phyloP scores from a whole-genome alignment of 148 eudicot species.

The Amaranthus cruentus region DNA sequence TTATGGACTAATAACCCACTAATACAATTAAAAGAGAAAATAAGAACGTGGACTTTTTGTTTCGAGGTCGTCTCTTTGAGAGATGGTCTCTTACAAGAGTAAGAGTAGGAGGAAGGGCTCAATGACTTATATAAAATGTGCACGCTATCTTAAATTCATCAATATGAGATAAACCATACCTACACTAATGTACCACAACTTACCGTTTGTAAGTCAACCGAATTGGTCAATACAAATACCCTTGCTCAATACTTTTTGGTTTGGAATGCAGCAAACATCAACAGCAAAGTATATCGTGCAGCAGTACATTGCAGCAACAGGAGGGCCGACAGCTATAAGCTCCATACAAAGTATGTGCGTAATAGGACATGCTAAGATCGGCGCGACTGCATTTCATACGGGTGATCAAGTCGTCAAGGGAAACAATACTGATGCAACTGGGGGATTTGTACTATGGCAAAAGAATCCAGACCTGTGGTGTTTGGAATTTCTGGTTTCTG shows the following conservation, averaged over 20 bases:
- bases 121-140: too few relatives aligned
- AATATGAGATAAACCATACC: too few relatives aligned
- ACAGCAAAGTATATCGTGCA: constrained; percentile 91
- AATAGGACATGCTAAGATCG: constrained; percentile 65
- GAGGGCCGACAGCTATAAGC: constrained; percentile 66
- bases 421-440: constrained; percentile 54
- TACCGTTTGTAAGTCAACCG: too few relatives aligned
- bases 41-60: too few relatives aligned
- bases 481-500: constrained; percentile 74
- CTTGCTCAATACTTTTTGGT: neutral
- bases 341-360: constrained; percentile 83
- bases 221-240: too few relatives aligned
- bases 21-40: too few relatives aligned
- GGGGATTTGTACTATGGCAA: constrained; percentile 94
- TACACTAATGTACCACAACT: too few relatives aligned
- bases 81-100: too few relatives aligned
- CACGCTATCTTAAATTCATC: too few relatives aligned
- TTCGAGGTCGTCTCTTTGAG: too few relatives aligned
- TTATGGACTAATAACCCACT: too few relatives aligned
- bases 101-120: too few relatives aligned
- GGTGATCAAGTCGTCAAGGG: constrained; percentile 58
- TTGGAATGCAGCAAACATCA: constrained; percentile 74
- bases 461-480: constrained; percentile 82
- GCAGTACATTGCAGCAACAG: constrained; percentile 91
- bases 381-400: constrained; percentile 69